Evolutionary conservation across 176 grass and related monocot species (phyloP).

Genomic region (Zea mays): Zm-B73-REFERENCE-NAM-5.0 NC_050098.1:28521001-28521500

Average conservation of each 20-base stretch:
- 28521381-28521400: too few relatives aligned
- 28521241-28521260: neutral
- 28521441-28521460: too few relatives aligned
- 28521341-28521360: too few relatives aligned
- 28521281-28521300: neutral
- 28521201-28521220: slow-evolving; percentile 1
- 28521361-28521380: too few relatives aligned
- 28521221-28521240: neutral
- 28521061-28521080: slow-evolving; percentile 17
- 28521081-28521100: slow-evolving; percentile 35
- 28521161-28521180: too few relatives aligned
- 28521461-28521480: too few relatives aligned
- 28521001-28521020: too few relatives aligned
- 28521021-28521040: neutral
- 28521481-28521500: too few relatives aligned
- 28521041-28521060: slow-evolving; percentile 16
- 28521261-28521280: neutral
- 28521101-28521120: slow-evolving; percentile 81
- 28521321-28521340: too few relatives aligned
- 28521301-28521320: slow-evolving; percentile 26
- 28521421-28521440: too few relatives aligned
- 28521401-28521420: too few relatives aligned
- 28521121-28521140: slow-evolving; percentile 66
- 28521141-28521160: slow-evolving; percentile 65
- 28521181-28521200: neutral